phyloP scores from a whole-genome alignment of 768 basidiomycete genomes.

The Nidularia pulvinata region DNA sequence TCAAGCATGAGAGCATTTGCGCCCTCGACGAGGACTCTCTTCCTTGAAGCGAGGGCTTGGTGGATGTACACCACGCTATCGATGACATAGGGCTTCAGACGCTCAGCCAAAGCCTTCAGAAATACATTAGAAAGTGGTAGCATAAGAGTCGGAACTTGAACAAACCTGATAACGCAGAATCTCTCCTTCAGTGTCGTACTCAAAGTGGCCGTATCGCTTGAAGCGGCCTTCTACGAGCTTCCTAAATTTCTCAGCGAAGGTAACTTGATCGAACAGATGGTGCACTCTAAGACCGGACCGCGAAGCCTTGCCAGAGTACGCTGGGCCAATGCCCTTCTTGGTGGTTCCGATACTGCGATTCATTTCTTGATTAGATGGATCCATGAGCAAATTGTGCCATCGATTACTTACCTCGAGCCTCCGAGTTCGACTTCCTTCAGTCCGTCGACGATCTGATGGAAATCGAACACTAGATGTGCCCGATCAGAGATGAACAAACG shows the following conservation, averaged over 20 bases:
- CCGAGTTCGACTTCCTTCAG: slow-evolving; percentile 98
- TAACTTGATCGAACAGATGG: slow-evolving; percentile 87
- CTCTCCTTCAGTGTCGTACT: slow-evolving; percentile 98
- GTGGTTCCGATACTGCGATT: slow-evolving; percentile 88
- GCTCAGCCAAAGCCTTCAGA: slow-evolving; percentile 73
- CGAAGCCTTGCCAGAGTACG: slow-evolving; percentile 97
- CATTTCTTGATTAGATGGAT: not conserved
- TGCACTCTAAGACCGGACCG: slow-evolving; percentile 95
- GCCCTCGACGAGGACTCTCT: slow-evolving; percentile 91
- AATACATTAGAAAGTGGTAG: too few species aligned
- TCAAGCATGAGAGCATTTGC: slow-evolving; percentile 99
- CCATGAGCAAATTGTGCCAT: not conserved
- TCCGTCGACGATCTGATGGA: slow-evolving; percentile 99
- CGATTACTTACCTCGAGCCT: slow-evolving; percentile 60
- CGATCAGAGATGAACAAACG: slow-evolving; percentile 95
- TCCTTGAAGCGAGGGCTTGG: slow-evolving; percentile 69
- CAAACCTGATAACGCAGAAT: slow-evolving; percentile 88
- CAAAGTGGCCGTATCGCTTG: slow-evolving; percentile 97
- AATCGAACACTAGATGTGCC: slow-evolving; percentile 97
- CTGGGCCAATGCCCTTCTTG: slow-evolving; percentile 97
- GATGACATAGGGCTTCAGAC: slow-evolving; percentile 85
- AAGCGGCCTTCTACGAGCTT: slow-evolving; percentile 95
- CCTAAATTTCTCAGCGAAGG: slow-evolving; percentile 91
- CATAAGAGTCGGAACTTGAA: not conserved
- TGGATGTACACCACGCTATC: slow-evolving; percentile 90